A percentile compares a stretch with the other conserved stretches of the same genome.
These are phyloP conservation scores for Nannizzia gypsea DNA, from an alignment of 2,329 filamentous ascomycete genomes.

Conservation along the genomic window DNA sequence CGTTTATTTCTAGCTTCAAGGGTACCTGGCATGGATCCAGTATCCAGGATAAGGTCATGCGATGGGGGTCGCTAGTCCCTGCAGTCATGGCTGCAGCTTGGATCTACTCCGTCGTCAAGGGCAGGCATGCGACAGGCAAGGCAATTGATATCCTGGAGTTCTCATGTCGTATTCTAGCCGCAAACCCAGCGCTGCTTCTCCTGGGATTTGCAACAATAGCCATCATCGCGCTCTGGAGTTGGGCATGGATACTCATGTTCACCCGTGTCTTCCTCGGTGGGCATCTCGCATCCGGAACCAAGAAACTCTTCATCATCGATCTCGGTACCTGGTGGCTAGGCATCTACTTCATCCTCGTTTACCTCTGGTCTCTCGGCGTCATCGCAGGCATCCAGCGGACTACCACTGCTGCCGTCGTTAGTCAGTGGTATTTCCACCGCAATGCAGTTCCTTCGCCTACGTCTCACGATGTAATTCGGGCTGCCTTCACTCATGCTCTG, in stretches of 20 bases:
- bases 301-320: conserved; percentile 65
- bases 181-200: conserved; percentile 69
- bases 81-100: conserved; percentile 62
- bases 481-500: conserved; percentile 67
- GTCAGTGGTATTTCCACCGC: conserved; percentile 98
- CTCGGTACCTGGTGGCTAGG: conserved; percentile 90
- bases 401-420: conserved; percentile 87
- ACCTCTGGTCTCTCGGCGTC: conserved; percentile 85
- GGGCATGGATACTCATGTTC: conserved; percentile 95
- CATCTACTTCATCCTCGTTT: conserved; percentile 83
- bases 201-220: conserved; percentile 70
- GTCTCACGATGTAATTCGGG: conserved; percentile 68
- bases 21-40: conserved; percentile 61
- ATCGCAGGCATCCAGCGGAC: conserved; percentile 80
- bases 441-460: conserved; percentile 66
- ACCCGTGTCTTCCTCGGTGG: conserved; percentile 90
- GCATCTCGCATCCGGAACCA: conserved; percentile 49
- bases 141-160: conserved; percentile 88
- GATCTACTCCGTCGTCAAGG: conserved; percentile 71
- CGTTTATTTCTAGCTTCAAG: conserved; percentile 79
- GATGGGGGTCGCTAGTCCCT: conserved; percentile 71
- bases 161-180: conserved; percentile 71
- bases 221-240: conserved; percentile 76
- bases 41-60: conserved; percentile 80
- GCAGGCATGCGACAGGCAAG: conserved; percentile 66